Percentiles rank a stretch among this genome's conserved stretches.
Conservation (phyloP, 768 basidiomycete species). For the Amanita polypyramis region DNA sequence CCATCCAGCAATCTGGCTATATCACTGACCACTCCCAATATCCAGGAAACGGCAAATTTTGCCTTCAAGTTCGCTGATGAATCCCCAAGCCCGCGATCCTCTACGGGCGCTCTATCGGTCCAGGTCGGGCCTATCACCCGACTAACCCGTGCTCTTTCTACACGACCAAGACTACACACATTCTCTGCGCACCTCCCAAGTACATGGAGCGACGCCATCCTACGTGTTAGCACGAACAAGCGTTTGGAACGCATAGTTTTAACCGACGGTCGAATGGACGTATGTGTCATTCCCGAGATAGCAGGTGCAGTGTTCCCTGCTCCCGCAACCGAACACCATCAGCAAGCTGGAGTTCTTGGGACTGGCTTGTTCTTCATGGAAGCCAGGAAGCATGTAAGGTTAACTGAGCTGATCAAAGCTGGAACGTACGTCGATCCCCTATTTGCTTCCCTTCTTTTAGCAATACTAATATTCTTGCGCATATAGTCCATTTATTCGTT, state of each 20-base stretch:
- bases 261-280: constrained; percentile 13
- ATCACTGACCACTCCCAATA: background rate
- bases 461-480: background rate
- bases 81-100: constrained; percentile 14
- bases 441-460: constrained; percentile 1
- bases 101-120: background rate
- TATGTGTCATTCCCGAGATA: constrained; percentile 7
- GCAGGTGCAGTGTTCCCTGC: background rate
- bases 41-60: constrained; percentile 41
- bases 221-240: constrained; percentile 38
- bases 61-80: constrained; percentile 49
- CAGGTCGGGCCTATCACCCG: constrained; percentile 21
- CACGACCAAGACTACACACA: constrained; percentile 31
- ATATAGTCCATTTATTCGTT: constrained; percentile 24
- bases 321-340: background rate
- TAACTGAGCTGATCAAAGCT: constrained; percentile 41
- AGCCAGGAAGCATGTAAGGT: constrained; percentile 38
- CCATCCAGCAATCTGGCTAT: background rate
- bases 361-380: constrained; percentile 49
- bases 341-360: constrained; percentile 24
- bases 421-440: constrained; percentile 33
- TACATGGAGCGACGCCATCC: constrained; percentile 47
- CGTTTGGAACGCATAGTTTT: constrained; percentile 35
- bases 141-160: constrained; percentile 24
- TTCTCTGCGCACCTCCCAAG: constrained; percentile 46